Base-by-base conservation (phyloP, 1,284 basidiomycete species). In the Polyporus tsugae region DNA sequence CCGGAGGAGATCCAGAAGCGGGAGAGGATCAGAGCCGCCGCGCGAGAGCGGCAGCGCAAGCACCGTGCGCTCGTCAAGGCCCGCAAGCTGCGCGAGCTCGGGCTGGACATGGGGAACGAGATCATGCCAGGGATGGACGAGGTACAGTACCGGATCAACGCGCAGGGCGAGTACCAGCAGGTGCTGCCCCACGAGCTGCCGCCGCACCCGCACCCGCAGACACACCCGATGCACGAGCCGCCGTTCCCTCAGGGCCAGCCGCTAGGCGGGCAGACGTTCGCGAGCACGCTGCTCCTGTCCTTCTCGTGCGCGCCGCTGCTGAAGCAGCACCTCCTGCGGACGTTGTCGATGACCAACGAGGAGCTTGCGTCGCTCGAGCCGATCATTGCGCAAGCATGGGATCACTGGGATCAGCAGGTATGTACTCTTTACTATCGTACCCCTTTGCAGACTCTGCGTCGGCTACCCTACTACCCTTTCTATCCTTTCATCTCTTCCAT, bases 381-480 rank as follows among this genome's bases (percentile, higher is more conserved):
- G 33, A 84, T 93, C 70, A 91, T 94, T 67, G 92, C 92, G 4
- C 89, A 91, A 62, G 92, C 92, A 29, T 94, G 91, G 86, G 92
- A 94, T 70, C 89, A 90, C 60, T 94, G 92, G 92, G 90, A 94
- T 76, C 87, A 88, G 70, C 88, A 91, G 80, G 91, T 93, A 73
- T 67, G 86, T 75, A 39, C 17, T 46, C 36, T n/a, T 39, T 58
- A 22, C 49, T 33, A 10, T 58, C 52, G 42, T 62, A 35, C 33
- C 42, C 36, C 57, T 19, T 39, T 60, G 19, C 44, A 35, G 19
- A 19, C 29, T 19, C 7, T 15, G 7, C 25, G 38, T 44, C 55
- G 39, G 29, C 57, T n/a, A 22, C 49, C 38, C 29, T 46, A 29
- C 25, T 19, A 42, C 52, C 33, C 49, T 22, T n/a, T 11, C 4